A percentile compares a stretch with the other conserved stretches of the same genome.
phyloP scores from a whole-genome alignment of 805 yeast genomes.

The Nematodospora valgi region DNA sequence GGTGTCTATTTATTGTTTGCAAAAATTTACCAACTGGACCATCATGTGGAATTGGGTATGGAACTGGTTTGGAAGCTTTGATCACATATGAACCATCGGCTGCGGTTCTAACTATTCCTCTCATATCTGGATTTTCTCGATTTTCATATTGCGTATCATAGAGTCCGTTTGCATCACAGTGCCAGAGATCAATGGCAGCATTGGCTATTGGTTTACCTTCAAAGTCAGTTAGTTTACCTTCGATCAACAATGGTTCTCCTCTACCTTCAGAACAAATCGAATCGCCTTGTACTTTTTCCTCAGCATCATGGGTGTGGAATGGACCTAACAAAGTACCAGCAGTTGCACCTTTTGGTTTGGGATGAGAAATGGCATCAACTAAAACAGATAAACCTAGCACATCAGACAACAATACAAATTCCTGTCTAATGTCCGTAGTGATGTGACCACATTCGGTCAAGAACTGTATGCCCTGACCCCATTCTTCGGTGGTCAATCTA shows the following conservation, averaged over 20 bases:
- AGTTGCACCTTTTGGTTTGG: constrained; percentile 19
- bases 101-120: constrained; percentile 15
- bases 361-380: constrained; percentile 19
- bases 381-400: constrained; percentile 18
- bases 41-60: constrained; percentile 38
- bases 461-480: constrained; percentile 17
- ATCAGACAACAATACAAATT: constrained; percentile 18
- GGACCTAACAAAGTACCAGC: constrained; percentile 21
- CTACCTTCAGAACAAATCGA: constrained; percentile 16
- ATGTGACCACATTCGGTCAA: constrained; percentile 17
- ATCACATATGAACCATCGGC: constrained; percentile 19
- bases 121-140: constrained; percentile 18
- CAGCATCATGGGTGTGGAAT: constrained; percentile 22
- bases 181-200: constrained; percentile 19
- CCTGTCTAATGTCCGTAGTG: constrained; percentile 19
- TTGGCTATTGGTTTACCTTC: constrained; percentile 15
- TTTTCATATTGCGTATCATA: constrained; percentile 20
- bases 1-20: constrained; percentile 30
- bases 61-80: constrained; percentile 28
- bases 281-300: constrained; percentile 13
- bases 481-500: constrained; percentile 18
- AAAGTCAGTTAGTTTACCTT: constrained; percentile 15
- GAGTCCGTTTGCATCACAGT: constrained; percentile 19
- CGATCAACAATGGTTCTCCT: constrained; percentile 21
- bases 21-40: constrained; percentile 36